These are phyloP conservation scores for Lachnellula arida DNA, from an alignment of 2,329 filamentous ascomycete species.

Conservation along the genomic window DNA sequence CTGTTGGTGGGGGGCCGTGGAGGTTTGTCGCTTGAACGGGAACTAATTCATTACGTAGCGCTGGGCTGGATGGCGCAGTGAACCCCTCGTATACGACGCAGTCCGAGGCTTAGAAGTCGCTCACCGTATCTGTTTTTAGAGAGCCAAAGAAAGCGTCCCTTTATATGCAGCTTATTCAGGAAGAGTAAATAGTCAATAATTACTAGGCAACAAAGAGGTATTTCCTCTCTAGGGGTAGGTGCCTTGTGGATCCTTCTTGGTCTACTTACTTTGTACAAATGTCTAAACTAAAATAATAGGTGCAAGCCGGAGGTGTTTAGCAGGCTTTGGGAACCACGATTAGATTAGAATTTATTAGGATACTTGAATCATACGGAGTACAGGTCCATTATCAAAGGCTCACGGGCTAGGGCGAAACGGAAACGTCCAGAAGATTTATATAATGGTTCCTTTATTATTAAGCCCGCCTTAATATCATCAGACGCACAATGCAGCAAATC, in stretches of 20 bases:
- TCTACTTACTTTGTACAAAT: too few relatives aligned
- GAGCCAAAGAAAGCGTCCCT: not conserved
- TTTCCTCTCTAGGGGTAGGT: too few relatives aligned
- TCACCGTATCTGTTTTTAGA: not conserved
- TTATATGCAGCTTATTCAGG: not conserved
- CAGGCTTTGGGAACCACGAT: too few relatives aligned
- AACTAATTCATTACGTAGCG: not conserved
- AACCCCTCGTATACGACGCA: not conserved
- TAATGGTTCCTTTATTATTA: constrained; percentile 31
- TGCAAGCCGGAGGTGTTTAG: too few relatives aligned
- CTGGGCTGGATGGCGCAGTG: not conserved
- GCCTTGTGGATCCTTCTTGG: too few relatives aligned
- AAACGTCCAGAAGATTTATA: not conserved
- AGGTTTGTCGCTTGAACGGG: not conserved
- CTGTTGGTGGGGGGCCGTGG: not conserved
- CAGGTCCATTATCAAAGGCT: not conserved
- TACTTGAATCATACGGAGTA: too few relatives aligned
- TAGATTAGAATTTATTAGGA: too few relatives aligned
- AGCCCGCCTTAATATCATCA: constrained; percentile 26
- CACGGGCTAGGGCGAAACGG: not conserved
- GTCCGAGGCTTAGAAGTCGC: not conserved
- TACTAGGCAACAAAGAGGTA: too few relatives aligned
- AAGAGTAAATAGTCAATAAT: not conserved
- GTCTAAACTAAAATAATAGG: too few relatives aligned
- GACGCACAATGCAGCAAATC: constrained; percentile 20